These are phyloP conservation scores for Pueraria montana DNA, from an alignment of 306 rosid species.

Conservation along the genomic window DNA sequence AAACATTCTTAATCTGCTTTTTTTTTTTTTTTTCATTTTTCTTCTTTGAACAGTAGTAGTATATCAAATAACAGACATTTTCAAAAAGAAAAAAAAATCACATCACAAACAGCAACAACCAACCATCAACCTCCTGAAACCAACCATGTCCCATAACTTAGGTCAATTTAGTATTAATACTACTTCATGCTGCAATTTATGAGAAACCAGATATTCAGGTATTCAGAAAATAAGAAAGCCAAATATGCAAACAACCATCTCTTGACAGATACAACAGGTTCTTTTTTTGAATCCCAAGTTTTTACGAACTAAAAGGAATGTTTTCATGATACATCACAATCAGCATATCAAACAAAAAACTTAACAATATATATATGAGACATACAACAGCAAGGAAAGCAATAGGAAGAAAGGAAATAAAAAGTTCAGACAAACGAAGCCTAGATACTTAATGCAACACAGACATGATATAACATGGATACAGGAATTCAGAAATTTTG, in stretches of 20 bases:
- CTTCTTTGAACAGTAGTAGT: not conserved
- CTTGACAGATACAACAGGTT: conserved; percentile 16
- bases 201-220: conserved; percentile 19
- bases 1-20: conserved; percentile 18
- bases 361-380: conserved; percentile 7
- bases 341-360: conserved; percentile 29
- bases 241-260: conserved; percentile 12
- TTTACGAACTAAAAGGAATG: conserved; percentile 1
- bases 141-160: conserved; percentile 2
- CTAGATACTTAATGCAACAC: not conserved
- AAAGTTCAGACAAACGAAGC: not conserved
- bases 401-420: not conserved
- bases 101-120: conserved; percentile 11
- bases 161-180: not conserved
- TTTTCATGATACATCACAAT: conserved; percentile 26
- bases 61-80: not conserved
- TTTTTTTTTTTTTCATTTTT: not conserved
- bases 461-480: not conserved
- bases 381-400: conserved; percentile 15
- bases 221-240: conserved; percentile 18
- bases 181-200: not conserved
- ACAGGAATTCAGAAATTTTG: not conserved
- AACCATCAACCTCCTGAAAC: conserved; percentile 11
- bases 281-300: conserved; percentile 1
- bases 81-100: conserved; percentile 11